A percentile compares a stretch with the other conserved stretches of the same genome.
Conservation (phyloP, 352 stramenopile species). For the Phytopythium mirpurense region DNA sequence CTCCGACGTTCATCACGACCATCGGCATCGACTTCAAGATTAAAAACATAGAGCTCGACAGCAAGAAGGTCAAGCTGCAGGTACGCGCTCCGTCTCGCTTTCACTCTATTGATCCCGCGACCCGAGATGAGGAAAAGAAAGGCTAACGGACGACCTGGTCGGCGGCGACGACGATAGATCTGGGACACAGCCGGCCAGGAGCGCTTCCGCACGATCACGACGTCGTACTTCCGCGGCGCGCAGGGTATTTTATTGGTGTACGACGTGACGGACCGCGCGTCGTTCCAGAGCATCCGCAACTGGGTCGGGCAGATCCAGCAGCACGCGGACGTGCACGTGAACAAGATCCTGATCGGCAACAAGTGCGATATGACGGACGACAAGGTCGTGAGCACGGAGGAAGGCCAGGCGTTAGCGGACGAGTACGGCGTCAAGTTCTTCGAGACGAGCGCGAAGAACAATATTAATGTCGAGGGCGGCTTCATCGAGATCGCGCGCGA, state of each 20-base stretch:
- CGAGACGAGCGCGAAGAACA: conserved; percentile 94
- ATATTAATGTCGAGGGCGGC: conserved; percentile 93
- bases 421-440: conserved; percentile 96
- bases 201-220: conserved; percentile 99
- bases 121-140: neutral
- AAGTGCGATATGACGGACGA: conserved; percentile 99
- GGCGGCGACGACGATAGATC: conserved; percentile 47
- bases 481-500: conserved; percentile 88
- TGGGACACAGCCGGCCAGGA: conserved; percentile 99
- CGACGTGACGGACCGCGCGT: conserved; percentile 96
- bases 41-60: conserved; percentile 92
- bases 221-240: conserved; percentile 97
- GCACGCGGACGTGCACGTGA: conserved; percentile 98
- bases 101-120: too few species aligned
- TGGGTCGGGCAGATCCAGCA: conserved; percentile 98
- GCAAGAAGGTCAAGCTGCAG: conserved; percentile 97
- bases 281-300: conserved; percentile 97
- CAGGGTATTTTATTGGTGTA: conserved; percentile 99
- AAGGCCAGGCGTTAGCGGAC: conserved; percentile 92
- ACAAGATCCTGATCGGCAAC: conserved; percentile 99
- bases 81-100: conserved; percentile 10
- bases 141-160: too few species aligned
- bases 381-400: conserved; percentile 94
- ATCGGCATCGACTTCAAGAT: conserved; percentile 92
- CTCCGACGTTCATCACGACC: conserved; percentile 88